These are phyloP conservation scores for Craspedostauros australis DNA, from an alignment of 108 stramenopile species.

Conservation along the genomic window DNA sequence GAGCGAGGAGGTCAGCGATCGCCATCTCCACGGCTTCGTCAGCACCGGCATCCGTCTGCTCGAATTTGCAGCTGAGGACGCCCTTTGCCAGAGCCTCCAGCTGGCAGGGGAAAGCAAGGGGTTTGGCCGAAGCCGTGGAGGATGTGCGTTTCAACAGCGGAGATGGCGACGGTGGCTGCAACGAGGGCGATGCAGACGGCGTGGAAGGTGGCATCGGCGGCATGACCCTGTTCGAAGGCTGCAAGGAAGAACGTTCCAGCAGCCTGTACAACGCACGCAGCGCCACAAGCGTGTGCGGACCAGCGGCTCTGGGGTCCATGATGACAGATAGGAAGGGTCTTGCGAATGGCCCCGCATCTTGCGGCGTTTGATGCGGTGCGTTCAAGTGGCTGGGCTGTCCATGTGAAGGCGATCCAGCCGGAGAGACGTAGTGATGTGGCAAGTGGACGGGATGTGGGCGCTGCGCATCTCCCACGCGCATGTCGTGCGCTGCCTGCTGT, in stretches of 20 bases:
- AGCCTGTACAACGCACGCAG: slow-evolving; percentile 65
- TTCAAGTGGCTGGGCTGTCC: background rate
- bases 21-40: slow-evolving; percentile 92
- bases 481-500: background rate
- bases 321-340: slow-evolving; percentile 80
- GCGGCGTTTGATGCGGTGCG: background rate
- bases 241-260: slow-evolving; percentile 40
- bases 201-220: too few relatives aligned
- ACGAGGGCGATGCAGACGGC: too few relatives aligned
- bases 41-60: slow-evolving; percentile 84
- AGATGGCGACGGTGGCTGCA: slow-evolving; percentile 11
- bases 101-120: slow-evolving; percentile 10
- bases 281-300: slow-evolving; percentile 82
- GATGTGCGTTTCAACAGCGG: background rate
- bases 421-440: too few relatives aligned
- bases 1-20: slow-evolving; percentile 70
- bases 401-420: background rate
- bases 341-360: slow-evolving; percentile 39
- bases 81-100: slow-evolving; percentile 37
- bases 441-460: too few relatives aligned
- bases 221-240: too few relatives aligned
- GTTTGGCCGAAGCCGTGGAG: background rate
- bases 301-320: slow-evolving; percentile 78
- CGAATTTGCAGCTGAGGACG: slow-evolving; percentile 75
- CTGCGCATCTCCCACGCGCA: too few relatives aligned